These are phyloP conservation scores for Pisolithus marmoratus DNA, from an alignment of 768 basidiomycete species.

Conservation along the genomic window DNA sequence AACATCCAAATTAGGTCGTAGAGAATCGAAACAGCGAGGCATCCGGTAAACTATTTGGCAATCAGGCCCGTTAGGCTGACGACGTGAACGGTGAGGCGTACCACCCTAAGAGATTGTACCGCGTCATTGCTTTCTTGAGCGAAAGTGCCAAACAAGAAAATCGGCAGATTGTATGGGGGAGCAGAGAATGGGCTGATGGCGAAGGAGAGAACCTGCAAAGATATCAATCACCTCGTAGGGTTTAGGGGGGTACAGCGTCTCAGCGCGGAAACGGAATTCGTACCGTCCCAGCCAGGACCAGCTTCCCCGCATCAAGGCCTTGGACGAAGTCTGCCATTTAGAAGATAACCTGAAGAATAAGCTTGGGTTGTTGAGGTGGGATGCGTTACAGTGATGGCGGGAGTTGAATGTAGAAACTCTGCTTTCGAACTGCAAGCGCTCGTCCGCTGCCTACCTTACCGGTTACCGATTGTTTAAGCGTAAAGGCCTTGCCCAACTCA, in stretches of 20 bases:
- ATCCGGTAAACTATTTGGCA: slow-evolving; percentile 50
- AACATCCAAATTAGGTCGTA: slow-evolving; percentile 72
- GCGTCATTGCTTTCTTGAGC: slow-evolving; percentile 66
- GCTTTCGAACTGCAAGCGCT: too few relatives aligned
- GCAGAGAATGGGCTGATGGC: slow-evolving; percentile 46
- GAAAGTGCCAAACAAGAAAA: slow-evolving; percentile 74
- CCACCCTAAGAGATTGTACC: slow-evolving; percentile 57
- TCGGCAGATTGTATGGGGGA: slow-evolving; percentile 75
- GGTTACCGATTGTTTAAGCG: too few relatives aligned
- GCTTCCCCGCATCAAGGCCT: slow-evolving; percentile 64
- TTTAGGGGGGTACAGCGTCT: too few relatives aligned
- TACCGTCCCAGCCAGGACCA: slow-evolving; percentile 61
- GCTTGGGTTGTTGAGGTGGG: neutral
- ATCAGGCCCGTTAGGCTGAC: neutral
- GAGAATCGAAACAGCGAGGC: slow-evolving; percentile 55
- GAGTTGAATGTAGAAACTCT: too few relatives aligned
- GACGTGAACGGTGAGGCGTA: slow-evolving; percentile 25
- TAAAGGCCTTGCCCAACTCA: too few relatives aligned
- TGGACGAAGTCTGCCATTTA: slow-evolving; percentile 61
- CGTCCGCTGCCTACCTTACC: too few relatives aligned
- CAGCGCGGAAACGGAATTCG: slow-evolving; percentile 10
- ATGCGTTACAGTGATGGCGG: neutral
- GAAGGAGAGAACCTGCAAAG: slow-evolving; percentile 55
- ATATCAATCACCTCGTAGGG: neutral
- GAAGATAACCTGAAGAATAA: neutral